Evolutionary conservation across 2,329 filamentous ascomycete genomes (phyloP).

Genomic region (Penicillium olsonii): DNA sequence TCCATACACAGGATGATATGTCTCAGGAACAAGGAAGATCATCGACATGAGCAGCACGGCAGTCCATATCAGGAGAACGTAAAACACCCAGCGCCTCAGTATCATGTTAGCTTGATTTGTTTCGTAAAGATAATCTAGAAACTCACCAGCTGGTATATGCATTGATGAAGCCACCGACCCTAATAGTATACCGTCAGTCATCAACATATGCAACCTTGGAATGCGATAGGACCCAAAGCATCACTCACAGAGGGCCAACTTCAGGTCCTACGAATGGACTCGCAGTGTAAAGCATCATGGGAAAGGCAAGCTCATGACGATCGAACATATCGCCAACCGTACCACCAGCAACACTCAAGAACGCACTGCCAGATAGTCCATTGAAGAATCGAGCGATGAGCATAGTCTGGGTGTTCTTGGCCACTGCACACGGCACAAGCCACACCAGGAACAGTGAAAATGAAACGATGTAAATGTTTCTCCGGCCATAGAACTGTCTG

Average conservation of each 20-base stretch:
- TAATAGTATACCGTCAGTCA: conserved; percentile 37
- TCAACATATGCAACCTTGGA: too few species aligned
- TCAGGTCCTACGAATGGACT: conserved; percentile 60
- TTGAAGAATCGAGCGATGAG: conserved; percentile 73
- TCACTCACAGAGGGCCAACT: conserved; percentile 53
- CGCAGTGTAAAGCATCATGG: conserved; percentile 80
- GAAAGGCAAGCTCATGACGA: conserved; percentile 67
- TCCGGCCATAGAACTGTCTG: conserved; percentile 72
- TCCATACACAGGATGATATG: conserved; percentile 64
- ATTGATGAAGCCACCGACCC: conserved; percentile 76
- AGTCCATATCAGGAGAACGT: conserved; percentile 80
- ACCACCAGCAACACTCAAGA: conserved; percentile 72
- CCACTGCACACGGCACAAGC: conserved; percentile 78
- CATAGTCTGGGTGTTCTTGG: conserved; percentile 79
- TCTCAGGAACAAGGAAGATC: conserved; percentile 77
- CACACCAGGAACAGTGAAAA: conserved; percentile 76
- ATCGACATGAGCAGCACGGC: conserved; percentile 65
- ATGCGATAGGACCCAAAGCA: not conserved
- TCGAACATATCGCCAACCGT: conserved; percentile 81
- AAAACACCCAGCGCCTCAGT: conserved; percentile 75
- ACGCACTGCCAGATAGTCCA: conserved; percentile 52
- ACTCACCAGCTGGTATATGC: conserved; percentile 64
- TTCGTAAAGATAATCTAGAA: not conserved
- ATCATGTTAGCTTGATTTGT: conserved; percentile 6
- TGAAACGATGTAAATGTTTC: conserved; percentile 75